A percentile compares a stretch with the other conserved stretches of the same genome.
Evolutionary conservation across 371 early-diverging fungal species (phyloP).

Genomic region (Mucor piriformis): DNA sequence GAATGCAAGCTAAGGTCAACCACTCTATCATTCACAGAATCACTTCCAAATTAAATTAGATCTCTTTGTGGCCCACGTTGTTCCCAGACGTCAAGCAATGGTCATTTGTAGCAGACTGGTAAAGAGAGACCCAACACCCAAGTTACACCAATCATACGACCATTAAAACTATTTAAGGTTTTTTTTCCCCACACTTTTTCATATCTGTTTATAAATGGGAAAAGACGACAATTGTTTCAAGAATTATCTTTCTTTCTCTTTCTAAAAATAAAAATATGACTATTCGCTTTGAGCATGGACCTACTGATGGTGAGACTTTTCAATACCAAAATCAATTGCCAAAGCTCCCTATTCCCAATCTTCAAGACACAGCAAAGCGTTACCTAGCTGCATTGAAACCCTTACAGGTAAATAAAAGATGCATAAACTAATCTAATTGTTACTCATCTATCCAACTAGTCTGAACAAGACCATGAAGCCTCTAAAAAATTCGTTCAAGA

Average conservation of each 20-base stretch:
- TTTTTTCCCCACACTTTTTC: conserved; percentile 16
- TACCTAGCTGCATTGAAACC: conserved; percentile 80
- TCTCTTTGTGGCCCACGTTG: too few relatives aligned
- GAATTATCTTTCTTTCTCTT: background rate
- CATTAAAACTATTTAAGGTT: background rate
- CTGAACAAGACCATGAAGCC: conserved; percentile 62
- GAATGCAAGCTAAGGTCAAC: too few relatives aligned
- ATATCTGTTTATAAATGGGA: background rate
- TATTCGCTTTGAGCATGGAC: conserved; percentile 13
- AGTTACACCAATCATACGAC: conserved; percentile 11
- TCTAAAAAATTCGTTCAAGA: conserved; percentile 66
- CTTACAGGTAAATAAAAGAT: conserved; percentile 54
- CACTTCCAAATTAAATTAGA: too few relatives aligned
- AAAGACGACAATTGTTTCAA: background rate
- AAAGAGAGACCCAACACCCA: too few relatives aligned
- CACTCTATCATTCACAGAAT: too few relatives aligned
- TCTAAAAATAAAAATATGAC: conserved; percentile 21
- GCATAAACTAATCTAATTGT: background rate
- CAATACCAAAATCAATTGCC: conserved; percentile 68
- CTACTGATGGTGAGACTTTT: conserved; percentile 40
- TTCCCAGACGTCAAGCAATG: too few relatives aligned
- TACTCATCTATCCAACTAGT: conserved; percentile 31
- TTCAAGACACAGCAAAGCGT: conserved; percentile 76
- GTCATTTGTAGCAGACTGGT: too few relatives aligned
- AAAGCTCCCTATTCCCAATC: conserved; percentile 85